phyloP scores from a whole-genome alignment of 148 eudicot genomes.

The Fallopia convolvulus region DNA sequence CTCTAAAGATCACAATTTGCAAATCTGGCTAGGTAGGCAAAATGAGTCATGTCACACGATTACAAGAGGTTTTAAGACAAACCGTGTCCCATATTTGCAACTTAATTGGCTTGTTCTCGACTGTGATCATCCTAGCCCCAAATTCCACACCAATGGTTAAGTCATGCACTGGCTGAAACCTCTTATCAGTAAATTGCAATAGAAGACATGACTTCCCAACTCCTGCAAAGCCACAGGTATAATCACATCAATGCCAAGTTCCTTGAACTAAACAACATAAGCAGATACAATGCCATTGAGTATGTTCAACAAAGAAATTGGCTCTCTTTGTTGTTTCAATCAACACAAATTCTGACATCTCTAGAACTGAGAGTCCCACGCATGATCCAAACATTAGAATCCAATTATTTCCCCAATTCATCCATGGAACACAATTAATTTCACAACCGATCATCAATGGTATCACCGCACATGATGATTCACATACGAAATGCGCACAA shows the following conservation, averaged over 20 bases:
- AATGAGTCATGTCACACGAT: not conserved
- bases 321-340: not conserved
- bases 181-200: slow-evolving; percentile 39
- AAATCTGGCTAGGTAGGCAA: not conserved
- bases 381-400: not conserved
- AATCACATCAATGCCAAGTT: slow-evolving; percentile 4
- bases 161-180: slow-evolving; percentile 42
- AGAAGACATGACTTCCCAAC: slow-evolving; percentile 45
- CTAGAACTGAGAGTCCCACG: not conserved
- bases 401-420: not conserved
- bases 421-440: not conserved
- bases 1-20: not conserved
- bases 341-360: not conserved
- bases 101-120: slow-evolving; percentile 39
- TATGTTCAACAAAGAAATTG: not conserved
- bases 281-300: not conserved
- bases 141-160: slow-evolving; percentile 43
- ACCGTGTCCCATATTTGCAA: slow-evolving; percentile 45
- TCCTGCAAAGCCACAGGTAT: slow-evolving; percentile 23
- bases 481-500: not conserved
- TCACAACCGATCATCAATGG: not conserved
- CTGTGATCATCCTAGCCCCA: slow-evolving; percentile 43
- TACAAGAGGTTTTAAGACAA: not conserved
- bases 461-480: not conserved
- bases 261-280: not conserved